Evolutionary conservation across 2,329 filamentous ascomycete species (phyloP).

Genomic region (Fusarium oxysporum): DNA sequence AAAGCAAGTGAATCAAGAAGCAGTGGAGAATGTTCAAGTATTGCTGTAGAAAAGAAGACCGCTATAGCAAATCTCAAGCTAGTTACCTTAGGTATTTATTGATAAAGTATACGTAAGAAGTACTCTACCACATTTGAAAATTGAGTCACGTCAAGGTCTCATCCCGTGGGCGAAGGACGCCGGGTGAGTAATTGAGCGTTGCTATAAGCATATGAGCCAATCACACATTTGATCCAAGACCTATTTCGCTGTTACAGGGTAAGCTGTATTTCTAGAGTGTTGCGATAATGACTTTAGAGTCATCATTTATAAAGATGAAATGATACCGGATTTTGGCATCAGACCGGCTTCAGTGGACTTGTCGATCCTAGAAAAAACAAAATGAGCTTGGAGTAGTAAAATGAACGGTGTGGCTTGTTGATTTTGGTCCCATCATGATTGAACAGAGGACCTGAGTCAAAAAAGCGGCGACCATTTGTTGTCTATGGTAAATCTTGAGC

Average conservation of each 20-base stretch:
- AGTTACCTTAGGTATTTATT: background rate
- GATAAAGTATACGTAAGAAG: too few relatives aligned
- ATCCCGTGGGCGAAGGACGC: background rate
- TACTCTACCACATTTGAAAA: background rate
- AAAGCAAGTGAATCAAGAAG: background rate
- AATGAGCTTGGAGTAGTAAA: background rate
- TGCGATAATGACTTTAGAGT: background rate
- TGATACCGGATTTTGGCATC: background rate
- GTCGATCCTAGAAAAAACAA: background rate
- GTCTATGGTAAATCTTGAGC: fast-evolving
- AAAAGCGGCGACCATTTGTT: background rate
- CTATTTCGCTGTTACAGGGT: background rate
- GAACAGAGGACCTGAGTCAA: fast-evolving
- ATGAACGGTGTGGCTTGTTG: too few relatives aligned
- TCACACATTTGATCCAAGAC: background rate
- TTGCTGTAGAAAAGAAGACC: background rate
- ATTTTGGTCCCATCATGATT: background rate
- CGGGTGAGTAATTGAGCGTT: background rate
- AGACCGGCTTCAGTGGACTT: background rate
- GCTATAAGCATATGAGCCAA: background rate
- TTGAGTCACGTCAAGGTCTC: background rate
- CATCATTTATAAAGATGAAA: background rate
- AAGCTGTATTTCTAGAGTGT: background rate
- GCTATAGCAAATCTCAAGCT: background rate
- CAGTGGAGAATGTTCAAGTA: background rate